Conservation (phyloP, 2,329 filamentous ascomycete species). For the Fusarium sp. region DNA sequence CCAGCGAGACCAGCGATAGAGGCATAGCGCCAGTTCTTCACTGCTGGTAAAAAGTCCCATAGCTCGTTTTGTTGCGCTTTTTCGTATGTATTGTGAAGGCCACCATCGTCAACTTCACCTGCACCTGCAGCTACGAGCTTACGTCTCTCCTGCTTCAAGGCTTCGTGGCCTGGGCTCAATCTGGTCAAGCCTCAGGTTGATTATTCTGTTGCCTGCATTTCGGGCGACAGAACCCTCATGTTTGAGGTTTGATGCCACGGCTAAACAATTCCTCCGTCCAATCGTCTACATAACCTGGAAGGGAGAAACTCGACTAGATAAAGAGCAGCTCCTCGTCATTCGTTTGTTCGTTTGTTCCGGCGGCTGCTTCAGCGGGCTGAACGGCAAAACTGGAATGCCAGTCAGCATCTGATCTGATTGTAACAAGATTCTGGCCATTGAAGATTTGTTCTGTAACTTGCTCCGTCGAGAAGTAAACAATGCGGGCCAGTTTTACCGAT, state of each 20-base stretch:
- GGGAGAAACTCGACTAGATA: conserved; percentile 15
- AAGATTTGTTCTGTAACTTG: conserved; percentile 1
- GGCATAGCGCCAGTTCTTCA: conserved; percentile 16
- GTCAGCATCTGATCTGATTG: conserved; percentile 6
- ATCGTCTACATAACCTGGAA: conserved; percentile 3
- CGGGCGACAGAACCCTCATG: conserved; percentile 15
- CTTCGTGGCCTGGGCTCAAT: conserved; percentile 47
- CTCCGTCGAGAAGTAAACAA: conserved; percentile 20
- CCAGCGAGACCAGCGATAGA: conserved; percentile 41
- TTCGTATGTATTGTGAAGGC: conserved; percentile 30
- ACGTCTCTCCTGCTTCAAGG: conserved; percentile 39
- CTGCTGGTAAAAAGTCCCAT: conserved; percentile 14
- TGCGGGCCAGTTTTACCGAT: conserved; percentile 20
- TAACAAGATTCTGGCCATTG: conserved; percentile 6
- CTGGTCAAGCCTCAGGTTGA: conserved; percentile 44
- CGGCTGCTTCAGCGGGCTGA: conserved; percentile 12
- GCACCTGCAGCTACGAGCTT: conserved; percentile 40
- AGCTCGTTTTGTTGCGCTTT: conserved; percentile 29
- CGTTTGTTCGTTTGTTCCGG: conserved; percentile 7
- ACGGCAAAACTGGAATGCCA: conserved; percentile 34
- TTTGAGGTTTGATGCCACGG: conserved; percentile 31
- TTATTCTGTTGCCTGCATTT: conserved; percentile 35
- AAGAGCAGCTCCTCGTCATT: conserved; percentile 11
- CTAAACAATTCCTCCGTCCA: conserved; percentile 31
- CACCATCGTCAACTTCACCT: conserved; percentile 32